These are phyloP conservation scores for Croton setiger DNA, from an alignment of 441 rosid species.

Conservation along the genomic window DNA sequence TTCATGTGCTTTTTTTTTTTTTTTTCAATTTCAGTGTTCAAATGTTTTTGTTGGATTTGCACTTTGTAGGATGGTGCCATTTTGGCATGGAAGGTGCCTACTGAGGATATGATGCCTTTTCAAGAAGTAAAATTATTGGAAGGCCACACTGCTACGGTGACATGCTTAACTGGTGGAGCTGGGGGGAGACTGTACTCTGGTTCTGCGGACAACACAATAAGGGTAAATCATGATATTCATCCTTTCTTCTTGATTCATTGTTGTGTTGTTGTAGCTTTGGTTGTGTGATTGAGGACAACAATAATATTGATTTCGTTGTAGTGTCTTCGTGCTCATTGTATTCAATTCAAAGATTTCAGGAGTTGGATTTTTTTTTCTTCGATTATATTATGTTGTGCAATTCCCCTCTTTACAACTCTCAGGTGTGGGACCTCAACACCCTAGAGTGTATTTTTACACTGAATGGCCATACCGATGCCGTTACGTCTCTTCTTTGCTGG, in stretches of 20 bases:
- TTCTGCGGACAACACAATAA: conserved; percentile 71
- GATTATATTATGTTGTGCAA: background rate
- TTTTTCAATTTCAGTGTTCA: too few relatives aligned
- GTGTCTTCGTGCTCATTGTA: background rate
- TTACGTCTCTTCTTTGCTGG: conserved; percentile 89
- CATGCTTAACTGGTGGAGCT: conserved; percentile 65
- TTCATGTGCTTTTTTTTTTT: background rate
- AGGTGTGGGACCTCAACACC: conserved; percentile 78
- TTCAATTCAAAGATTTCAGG: background rate
- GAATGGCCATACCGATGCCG: conserved; percentile 65
- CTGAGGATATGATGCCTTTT: conserved; percentile 53
- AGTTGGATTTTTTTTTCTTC: too few relatives aligned
- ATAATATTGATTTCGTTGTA: background rate
- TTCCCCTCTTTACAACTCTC: background rate
- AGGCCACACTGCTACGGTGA: conserved; percentile 64
- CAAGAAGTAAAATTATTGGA: conserved; percentile 60
- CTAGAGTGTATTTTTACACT: conserved; percentile 69
- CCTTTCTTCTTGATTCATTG: too few relatives aligned
- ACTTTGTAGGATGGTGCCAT: conserved; percentile 61
- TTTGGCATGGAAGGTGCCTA: conserved; percentile 68
- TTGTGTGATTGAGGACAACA: background rate
- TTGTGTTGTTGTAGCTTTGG: background rate
- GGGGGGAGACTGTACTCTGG: conserved; percentile 79
- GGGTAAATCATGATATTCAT: conserved; percentile 31
- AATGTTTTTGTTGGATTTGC: background rate